Percentiles rank a stretch among this genome's conserved stretches.
Conservation (phyloP, 306 rosid genomes). For the Castanea mollissima region DNA sequence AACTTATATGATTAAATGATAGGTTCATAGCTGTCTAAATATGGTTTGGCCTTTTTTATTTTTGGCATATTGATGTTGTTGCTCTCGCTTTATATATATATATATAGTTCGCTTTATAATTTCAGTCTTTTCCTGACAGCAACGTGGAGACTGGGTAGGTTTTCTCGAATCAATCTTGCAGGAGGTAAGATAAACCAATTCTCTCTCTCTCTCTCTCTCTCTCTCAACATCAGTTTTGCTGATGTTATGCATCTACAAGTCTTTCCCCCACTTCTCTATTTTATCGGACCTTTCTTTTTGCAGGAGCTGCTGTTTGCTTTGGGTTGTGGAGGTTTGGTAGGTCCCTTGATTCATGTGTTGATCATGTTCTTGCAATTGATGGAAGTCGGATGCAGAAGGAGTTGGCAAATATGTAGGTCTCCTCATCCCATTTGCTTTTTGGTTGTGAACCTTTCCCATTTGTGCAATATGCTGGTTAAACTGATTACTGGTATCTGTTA, state of each 20-base stretch:
- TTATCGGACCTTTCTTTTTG: slow-evolving; percentile 28
- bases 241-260: slow-evolving; percentile 5
- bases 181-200: slow-evolving; percentile 45
- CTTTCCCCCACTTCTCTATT: slow-evolving; percentile 11
- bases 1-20: background rate
- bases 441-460: slow-evolving; percentile 10
- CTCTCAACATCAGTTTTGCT: background rate
- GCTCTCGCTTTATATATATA: background rate
- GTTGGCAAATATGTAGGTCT: slow-evolving; percentile 68
- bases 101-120: slow-evolving; percentile 18
- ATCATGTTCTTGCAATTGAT: slow-evolving; percentile 60
- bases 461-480: background rate
- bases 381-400: slow-evolving; percentile 78
- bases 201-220: slow-evolving; percentile 4
- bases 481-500: slow-evolving; percentile 1
- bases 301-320: slow-evolving; percentile 51
- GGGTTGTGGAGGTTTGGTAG: slow-evolving; percentile 47
- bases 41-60: background rate
- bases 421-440: slow-evolving; percentile 17
- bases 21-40: background rate
- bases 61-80: background rate
- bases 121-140: slow-evolving; percentile 49
- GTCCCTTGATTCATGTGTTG: slow-evolving; percentile 44
- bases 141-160: slow-evolving; percentile 42
- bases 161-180: slow-evolving; percentile 33